These are phyloP conservation scores for Amanita fuliginea DNA, from an alignment of 768 basidiomycete genomes.

Conservation along the genomic window DNA sequence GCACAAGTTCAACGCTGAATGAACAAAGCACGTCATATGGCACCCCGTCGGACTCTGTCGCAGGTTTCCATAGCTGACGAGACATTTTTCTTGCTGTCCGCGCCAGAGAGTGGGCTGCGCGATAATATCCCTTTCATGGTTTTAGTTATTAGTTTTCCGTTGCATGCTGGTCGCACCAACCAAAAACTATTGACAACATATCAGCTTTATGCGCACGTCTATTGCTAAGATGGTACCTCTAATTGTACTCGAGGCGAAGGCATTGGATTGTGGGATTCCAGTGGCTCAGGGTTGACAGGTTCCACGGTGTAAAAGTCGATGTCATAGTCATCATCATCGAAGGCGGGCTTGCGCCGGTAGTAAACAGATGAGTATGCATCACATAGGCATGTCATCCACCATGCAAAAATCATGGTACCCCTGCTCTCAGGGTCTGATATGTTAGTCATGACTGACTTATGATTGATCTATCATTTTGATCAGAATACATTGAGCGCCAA, in stretches of 20 bases:
- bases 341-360: slow-evolving; percentile 74
- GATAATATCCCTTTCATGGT: slow-evolving; percentile 63
- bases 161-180: slow-evolving; percentile 27
- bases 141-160: slow-evolving; percentile 6
- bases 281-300: slow-evolving; percentile 36
- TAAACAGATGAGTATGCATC: slow-evolving; percentile 81
- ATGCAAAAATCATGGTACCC: slow-evolving; percentile 83
- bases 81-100: slow-evolving; percentile 77
- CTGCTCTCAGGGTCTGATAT: slow-evolving; percentile 67
- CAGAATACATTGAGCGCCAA: slow-evolving; percentile 7
- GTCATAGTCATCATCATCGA: slow-evolving; percentile 86
- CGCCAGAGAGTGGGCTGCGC: slow-evolving; percentile 74
- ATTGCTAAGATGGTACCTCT: slow-evolving; percentile 37
- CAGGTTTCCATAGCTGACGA: slow-evolving; percentile 69
- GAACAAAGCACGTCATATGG: slow-evolving; percentile 50
- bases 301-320: slow-evolving; percentile 80
- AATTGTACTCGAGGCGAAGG: slow-evolving; percentile 71
- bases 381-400: slow-evolving; percentile 86
- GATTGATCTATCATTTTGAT: slow-evolving; percentile 51
- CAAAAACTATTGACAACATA: slow-evolving; percentile 41
- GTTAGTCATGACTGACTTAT: slow-evolving; percentile 64
- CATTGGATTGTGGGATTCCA: slow-evolving; percentile 31
- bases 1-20: slow-evolving; percentile 44
- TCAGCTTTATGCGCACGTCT: neutral
- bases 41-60: slow-evolving; percentile 68